These are phyloP conservation scores for Boletus rex-veris DNA, from an alignment of 768 basidiomycete genomes.

Conservation along the genomic window DNA sequence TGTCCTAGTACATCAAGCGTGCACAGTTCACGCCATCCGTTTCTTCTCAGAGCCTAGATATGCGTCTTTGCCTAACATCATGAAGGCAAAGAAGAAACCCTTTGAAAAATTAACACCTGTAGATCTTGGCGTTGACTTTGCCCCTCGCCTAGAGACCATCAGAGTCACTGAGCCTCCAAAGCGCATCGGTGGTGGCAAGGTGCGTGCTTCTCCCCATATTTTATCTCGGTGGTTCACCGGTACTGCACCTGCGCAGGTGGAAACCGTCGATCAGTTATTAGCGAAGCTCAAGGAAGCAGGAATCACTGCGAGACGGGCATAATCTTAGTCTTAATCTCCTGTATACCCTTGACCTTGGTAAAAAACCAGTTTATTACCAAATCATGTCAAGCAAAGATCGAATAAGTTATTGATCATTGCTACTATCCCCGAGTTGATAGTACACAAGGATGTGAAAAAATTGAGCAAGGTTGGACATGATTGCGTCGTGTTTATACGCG, in stretches of 20 bases:
- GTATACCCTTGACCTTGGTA: constrained; percentile 4
- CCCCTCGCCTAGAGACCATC: constrained; percentile 78
- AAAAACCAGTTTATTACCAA: background rate
- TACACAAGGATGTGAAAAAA: constrained; percentile 14
- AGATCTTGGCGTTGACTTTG: constrained; percentile 82
- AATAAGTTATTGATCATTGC: constrained; percentile 16
- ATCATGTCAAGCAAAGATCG: background rate
- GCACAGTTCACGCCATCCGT: background rate
- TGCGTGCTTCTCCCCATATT: constrained; percentile 21
- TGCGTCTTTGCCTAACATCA: constrained; percentile 94
- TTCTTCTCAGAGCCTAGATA: constrained; percentile 79
- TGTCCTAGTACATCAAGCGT: background rate
- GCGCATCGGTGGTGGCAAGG: constrained; percentile 90
- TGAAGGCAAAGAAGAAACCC: constrained; percentile 99
- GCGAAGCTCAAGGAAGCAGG: constrained; percentile 89
- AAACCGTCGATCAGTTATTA: constrained; percentile 84
- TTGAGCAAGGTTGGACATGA: constrained; percentile 2
- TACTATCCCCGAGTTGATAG: constrained; percentile 1
- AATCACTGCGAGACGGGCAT: constrained; percentile 32
- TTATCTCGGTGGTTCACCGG: background rate
- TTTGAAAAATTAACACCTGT: constrained; percentile 76
- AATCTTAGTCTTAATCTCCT: constrained; percentile 1
- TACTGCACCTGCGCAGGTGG: constrained; percentile 45
- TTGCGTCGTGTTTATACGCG: constrained; percentile 14
- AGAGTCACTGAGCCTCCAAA: constrained; percentile 88